These are phyloP conservation scores for Saussurea involucrata DNA, from an alignment of 129 eudicot genomes.

Conservation along the genomic window DNA sequence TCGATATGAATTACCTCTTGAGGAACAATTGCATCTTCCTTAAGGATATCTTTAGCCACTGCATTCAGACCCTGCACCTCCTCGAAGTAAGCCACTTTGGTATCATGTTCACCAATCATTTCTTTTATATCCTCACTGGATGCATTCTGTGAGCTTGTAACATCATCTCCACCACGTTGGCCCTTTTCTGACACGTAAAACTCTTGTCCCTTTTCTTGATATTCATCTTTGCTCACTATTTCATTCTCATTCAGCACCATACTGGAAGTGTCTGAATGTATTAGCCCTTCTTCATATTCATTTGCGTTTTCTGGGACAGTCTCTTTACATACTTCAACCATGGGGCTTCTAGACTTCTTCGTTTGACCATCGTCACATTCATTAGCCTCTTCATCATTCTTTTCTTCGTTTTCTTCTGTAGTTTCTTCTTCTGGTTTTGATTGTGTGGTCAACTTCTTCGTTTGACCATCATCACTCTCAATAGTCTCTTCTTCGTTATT, in stretches of 20 bases:
- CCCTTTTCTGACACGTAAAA: background rate
- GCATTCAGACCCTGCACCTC: background rate
- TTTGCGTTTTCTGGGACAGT: background rate
- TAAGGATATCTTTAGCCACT: background rate
- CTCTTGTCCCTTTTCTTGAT: conserved; percentile 17
- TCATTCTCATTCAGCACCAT: conserved; percentile 1
- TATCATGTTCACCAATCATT: background rate
- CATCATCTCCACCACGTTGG: background rate
- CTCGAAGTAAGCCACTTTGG: conserved; percentile 5
- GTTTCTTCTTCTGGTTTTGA: background rate
- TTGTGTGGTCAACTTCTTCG: background rate
- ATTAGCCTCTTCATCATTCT: background rate
- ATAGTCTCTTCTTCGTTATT: background rate
- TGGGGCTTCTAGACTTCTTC: background rate
- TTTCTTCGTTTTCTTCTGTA: background rate
- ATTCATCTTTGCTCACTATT: background rate
- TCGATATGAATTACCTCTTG: background rate
- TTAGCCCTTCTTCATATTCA: background rate
- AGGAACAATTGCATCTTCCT: background rate
- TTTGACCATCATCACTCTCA: background rate
- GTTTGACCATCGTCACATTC: background rate
- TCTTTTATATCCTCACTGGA: conserved; percentile 10
- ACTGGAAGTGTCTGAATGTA: background rate
- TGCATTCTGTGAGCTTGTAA: conserved; percentile 13
- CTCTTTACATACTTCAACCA: background rate